phyloP scores from a whole-genome alignment of 2,329 filamentous ascomycete species.

The Colletotrichum gigasporum region DNA sequence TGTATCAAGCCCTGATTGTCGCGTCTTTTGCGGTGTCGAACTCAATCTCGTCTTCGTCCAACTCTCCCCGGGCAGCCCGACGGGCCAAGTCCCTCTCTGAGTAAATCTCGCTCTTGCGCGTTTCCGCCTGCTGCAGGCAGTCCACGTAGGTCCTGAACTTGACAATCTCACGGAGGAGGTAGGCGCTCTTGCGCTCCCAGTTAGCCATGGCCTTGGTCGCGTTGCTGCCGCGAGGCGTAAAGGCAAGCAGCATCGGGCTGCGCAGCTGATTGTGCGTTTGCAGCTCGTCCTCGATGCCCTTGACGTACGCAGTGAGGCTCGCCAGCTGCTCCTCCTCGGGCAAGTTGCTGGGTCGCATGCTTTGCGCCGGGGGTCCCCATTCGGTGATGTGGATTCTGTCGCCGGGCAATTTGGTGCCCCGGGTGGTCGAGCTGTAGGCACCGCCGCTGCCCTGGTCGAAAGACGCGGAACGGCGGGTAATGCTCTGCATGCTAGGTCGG shows the following conservation, averaged over 20 bases:
- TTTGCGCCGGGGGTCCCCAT: conserved; percentile 90
- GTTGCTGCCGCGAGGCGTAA: conserved; percentile 85
- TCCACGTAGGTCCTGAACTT: conserved; percentile 98
- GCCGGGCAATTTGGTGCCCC: conserved; percentile 74
- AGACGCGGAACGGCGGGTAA: conserved; percentile 64
- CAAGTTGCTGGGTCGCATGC: conserved; percentile 84
- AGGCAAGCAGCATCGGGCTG: conserved; percentile 87
- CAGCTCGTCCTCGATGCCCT: conserved; percentile 85
- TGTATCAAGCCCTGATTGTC: conserved; percentile 43
- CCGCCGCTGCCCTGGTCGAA: conserved; percentile 64
- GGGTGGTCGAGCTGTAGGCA: conserved; percentile 47
- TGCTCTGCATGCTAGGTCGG: conserved; percentile 58
- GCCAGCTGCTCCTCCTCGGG: conserved; percentile 84
- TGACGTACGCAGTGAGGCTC: conserved; percentile 80
- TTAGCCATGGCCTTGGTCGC: conserved; percentile 88
- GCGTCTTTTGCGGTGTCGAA: conserved; percentile 45
- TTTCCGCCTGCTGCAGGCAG: conserved; percentile 76
- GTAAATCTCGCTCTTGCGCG: conserved; percentile 77
- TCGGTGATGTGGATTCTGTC: conserved; percentile 87
- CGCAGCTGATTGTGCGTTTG: conserved; percentile 89
- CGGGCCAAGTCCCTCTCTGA: conserved; percentile 63
- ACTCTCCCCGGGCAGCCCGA: conserved; percentile 58
- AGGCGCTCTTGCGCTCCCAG: conserved; percentile 96
- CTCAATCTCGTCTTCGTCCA: conserved; percentile 51
- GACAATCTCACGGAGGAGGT: conserved; percentile 91